phyloP scores from a whole-genome alignment of 1,284 basidiomycete genomes.

The Chiua sp. region DNA sequence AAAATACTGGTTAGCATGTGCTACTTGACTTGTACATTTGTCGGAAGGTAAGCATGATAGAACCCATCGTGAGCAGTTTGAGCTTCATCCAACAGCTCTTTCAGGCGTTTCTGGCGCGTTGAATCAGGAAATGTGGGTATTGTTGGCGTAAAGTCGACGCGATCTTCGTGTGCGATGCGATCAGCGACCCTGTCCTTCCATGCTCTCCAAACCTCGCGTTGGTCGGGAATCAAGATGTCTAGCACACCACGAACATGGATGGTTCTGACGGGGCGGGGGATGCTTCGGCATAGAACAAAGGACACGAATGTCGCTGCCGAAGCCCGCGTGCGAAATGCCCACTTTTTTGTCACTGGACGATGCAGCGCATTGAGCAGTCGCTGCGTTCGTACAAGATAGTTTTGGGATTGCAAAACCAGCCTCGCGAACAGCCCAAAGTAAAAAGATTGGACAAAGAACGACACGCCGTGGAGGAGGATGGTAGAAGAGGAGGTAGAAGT shows the following conservation, averaged over 20 bases:
- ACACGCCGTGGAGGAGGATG: slow-evolving; percentile 14
- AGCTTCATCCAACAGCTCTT: slow-evolving; percentile 18
- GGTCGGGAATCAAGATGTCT: slow-evolving; percentile 12
- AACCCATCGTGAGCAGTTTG: not conserved
- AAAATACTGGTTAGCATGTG: no score
- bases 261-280: slow-evolving; percentile 15
- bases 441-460: slow-evolving; percentile 11
- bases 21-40: no score
- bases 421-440: slow-evolving; percentile 22
- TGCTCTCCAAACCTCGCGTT: no score
- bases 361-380: not conserved
- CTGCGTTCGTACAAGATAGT: slow-evolving; percentile 19
- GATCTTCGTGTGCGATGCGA: no score
- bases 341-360: slow-evolving; percentile 16
- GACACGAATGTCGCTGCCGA: no score
- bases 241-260: slow-evolving; percentile 14
- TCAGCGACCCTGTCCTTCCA: no score
- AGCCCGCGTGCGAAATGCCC: slow-evolving; percentile 6
- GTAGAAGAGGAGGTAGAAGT: not conserved
- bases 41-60: no score
- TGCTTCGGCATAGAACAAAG: slow-evolving; percentile 15
- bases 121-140: no score
- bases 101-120: slow-evolving; percentile 1
- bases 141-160: no score
- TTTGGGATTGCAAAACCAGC: slow-evolving; percentile 21